Evolutionary conservation across 1,284 basidiomycete genomes (phyloP), one percentile per base, ranked within the genome.

Genomic region (Golubevia pallescens): DNA sequence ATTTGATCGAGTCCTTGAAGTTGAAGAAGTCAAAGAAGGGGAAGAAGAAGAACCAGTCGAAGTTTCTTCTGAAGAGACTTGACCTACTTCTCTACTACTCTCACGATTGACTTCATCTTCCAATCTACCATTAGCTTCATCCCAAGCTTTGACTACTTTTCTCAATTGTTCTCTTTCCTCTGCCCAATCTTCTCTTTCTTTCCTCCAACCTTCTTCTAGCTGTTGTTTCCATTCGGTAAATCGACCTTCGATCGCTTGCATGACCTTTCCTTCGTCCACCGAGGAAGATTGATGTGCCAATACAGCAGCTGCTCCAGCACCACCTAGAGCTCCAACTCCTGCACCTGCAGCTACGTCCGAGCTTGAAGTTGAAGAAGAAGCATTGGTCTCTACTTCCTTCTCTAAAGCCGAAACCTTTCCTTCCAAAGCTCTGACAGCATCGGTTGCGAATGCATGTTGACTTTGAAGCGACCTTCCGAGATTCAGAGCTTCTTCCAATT

Each of bases 121-220:
- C 23, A 87, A 86, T 23, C 87, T 77, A 21, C 87, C 70, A 67
- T 87, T 86, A 20, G 87, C 86, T 67, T 88, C 88, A 73, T 97
- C 95, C 92, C 93, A 95, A 70, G 95, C 93, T 51, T 92, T 90
- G 48, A 92, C 89, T 7, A 93, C 92, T 21, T 89, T 88, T 53
- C 89, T 88, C 5, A 97, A 87, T 34, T 92, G 88, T 70, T 92
- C 91, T 1, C 93, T 89, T 86, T 97, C 95, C 23, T 90, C 87
- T 4, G 89, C 89, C 93, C 94, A 94, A 60, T 92, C 91, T 73
- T 93, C 91, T 70, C 92, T 90, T 56, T 94, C 91, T 64, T 88
- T 87, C 61, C 72, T 73, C 80, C 84, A 86, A 19, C 75, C 74
- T 42, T 75, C 74, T 68, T 87, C 86, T 48, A 86, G 80, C 62